phyloP scores from a whole-genome alignment of 371 early-diverging fungal genomes.

The Phascolomyces articulosus region DNA sequence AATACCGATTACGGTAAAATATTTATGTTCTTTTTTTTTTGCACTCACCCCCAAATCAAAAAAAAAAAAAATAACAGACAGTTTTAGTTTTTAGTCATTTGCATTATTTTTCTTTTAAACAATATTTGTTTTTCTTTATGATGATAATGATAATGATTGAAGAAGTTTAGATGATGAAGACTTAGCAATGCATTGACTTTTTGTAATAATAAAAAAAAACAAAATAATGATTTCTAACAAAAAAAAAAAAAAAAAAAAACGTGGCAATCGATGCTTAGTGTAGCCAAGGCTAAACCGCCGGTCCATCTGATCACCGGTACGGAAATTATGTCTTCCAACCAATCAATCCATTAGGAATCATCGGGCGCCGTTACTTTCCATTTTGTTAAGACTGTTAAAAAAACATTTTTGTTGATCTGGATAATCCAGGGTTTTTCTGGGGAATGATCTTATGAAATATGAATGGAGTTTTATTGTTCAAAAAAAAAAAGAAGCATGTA shows the following conservation, averaged over 20 bases:
- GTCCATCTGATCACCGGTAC: conserved; percentile 5
- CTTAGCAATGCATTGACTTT: too few species aligned
- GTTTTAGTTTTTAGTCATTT: too few species aligned
- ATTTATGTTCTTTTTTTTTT: not conserved
- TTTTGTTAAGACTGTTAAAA: too few species aligned
- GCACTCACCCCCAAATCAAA: not conserved
- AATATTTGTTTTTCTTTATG: too few species aligned
- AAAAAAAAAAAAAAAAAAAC: not conserved
- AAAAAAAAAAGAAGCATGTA: too few species aligned
- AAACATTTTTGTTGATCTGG: not conserved
- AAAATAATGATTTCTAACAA: too few species aligned
- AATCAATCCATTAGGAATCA: not conserved
- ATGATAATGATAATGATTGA: too few species aligned
- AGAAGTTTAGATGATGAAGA: too few species aligned
- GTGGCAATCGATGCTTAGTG: not conserved
- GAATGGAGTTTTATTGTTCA: too few species aligned
- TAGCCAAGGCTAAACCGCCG: not conserved
- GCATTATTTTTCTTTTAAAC: too few species aligned
- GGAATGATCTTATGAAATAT: not conserved
- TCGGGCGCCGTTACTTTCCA: not conserved
- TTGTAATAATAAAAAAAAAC: too few species aligned
- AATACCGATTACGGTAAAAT: conserved; percentile 2
- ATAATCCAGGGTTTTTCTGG: not conserved
- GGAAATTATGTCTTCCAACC: conserved; percentile 9
- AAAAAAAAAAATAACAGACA: too few species aligned